Percentiles rank a stretch among this genome's conserved stretches.
These are phyloP conservation scores for Diutina catenulata DNA, from an alignment of 1,139 yeast genomes.

Conservation along the genomic window DNA sequence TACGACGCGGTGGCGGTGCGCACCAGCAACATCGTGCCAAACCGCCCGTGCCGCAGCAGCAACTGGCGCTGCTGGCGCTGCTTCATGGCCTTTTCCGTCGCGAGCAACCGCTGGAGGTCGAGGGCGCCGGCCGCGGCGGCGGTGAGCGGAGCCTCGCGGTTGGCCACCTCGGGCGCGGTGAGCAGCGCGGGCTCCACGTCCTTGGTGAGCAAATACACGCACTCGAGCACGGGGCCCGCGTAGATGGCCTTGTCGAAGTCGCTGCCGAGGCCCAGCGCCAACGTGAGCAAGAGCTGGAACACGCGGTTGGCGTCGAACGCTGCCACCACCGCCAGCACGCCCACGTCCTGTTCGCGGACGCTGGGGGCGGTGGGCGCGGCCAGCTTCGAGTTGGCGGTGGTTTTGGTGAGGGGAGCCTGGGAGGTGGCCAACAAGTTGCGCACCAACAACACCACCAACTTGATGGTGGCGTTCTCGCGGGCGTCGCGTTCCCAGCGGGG, in stretches of 20 bases:
- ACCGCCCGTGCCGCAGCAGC: slow-evolving; percentile 77
- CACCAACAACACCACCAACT: slow-evolving; percentile 61
- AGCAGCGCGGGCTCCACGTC: slow-evolving; percentile 32
- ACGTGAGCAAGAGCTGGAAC: slow-evolving; percentile 54
- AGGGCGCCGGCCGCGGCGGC: slow-evolving; percentile 12
- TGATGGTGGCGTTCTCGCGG: slow-evolving; percentile 62
- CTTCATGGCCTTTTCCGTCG: slow-evolving; percentile 45
- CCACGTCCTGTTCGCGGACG: slow-evolving; percentile 53
- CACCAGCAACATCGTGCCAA: slow-evolving; percentile 76
- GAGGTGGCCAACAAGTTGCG: slow-evolving; percentile 70
- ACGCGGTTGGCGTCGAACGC: slow-evolving; percentile 62
- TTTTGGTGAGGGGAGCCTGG: slow-evolving; percentile 44
- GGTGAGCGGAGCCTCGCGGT: slow-evolving; percentile 8
- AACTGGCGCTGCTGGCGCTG: slow-evolving; percentile 37
- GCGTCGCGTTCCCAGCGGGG: slow-evolving; percentile 47
- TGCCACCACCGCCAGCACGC: slow-evolving; percentile 43
- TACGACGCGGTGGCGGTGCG: slow-evolving; percentile 49
- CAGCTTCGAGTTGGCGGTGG: slow-evolving; percentile 10
- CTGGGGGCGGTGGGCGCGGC: slow-evolving; percentile 13
- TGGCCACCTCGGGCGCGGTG: not conserved
- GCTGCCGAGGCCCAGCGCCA: slow-evolving; percentile 51
- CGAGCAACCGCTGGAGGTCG: slow-evolving; percentile 42
- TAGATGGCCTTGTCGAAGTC: slow-evolving; percentile 54
- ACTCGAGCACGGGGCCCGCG: slow-evolving; percentile 57
- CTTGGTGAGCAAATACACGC: slow-evolving; percentile 49